These are phyloP conservation scores for Sarocladium brachiariae DNA, from an alignment of 2,329 filamentous ascomycete genomes.

Conservation along the genomic window DNA sequence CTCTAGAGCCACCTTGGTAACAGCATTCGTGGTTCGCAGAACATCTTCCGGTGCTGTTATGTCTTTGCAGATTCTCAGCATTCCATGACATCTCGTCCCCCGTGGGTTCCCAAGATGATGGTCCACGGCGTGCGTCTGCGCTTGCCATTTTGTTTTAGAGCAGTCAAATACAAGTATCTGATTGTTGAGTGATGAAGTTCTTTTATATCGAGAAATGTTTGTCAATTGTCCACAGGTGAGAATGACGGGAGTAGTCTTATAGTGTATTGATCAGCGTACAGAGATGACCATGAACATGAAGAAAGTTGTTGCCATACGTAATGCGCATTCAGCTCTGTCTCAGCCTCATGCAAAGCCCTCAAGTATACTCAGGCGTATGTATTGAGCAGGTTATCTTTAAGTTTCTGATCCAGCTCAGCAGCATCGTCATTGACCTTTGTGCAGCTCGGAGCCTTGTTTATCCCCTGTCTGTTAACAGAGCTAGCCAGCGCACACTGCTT, in stretches of 20 bases:
- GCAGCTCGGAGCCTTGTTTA: too few species aligned
- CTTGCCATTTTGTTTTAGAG: background rate
- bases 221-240: background rate
- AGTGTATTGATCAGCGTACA: background rate
- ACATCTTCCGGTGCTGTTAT: background rate
- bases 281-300: background rate
- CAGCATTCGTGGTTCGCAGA: background rate
- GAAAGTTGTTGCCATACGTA: background rate
- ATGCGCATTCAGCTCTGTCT: background rate
- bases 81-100: background rate
- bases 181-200: background rate
- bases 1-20: background rate
- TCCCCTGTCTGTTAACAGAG: background rate
- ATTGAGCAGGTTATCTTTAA: background rate
- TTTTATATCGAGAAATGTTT: background rate
- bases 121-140: background rate
- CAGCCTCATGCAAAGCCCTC: background rate
- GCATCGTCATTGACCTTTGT: too few species aligned
- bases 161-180: too few species aligned
- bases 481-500: background rate
- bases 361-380: background rate
- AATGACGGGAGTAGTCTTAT: background rate
- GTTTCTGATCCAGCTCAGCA: background rate
- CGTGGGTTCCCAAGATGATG: background rate
- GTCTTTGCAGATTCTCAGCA: background rate